Evolutionary conservation across 306 rosid species (phyloP).

Genomic region (Prunus davidiana): DNA sequence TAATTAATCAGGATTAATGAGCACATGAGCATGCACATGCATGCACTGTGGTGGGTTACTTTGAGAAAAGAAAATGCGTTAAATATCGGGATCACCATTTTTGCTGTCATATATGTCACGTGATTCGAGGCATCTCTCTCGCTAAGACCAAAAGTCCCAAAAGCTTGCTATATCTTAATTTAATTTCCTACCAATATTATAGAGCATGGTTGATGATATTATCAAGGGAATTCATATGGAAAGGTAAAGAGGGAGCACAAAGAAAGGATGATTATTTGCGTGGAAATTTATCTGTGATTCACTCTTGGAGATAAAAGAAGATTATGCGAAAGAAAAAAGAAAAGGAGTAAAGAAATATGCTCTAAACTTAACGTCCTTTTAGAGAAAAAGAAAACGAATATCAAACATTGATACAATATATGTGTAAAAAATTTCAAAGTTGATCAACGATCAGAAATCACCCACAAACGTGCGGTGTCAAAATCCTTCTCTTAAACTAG

Average conservation of each 20-base stretch:
- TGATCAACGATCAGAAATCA: too few species aligned
- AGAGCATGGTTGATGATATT: too few species aligned
- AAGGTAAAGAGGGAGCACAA: too few species aligned
- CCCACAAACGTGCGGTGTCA: fast-evolving
- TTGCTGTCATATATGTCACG: slow-evolving; percentile 9
- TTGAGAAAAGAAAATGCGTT: neutral
- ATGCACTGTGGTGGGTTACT: slow-evolving; percentile 4
- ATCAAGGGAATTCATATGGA: too few species aligned
- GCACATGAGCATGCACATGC: slow-evolving; percentile 39
- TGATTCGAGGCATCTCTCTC: slow-evolving; percentile 24
- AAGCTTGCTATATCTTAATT: too few species aligned
- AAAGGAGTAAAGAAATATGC: fast-evolving
- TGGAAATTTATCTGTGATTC: too few species aligned
- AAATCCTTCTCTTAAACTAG: too few species aligned
- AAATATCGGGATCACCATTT: slow-evolving; percentile 32
- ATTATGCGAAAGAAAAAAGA: too few species aligned
- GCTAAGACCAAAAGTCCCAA: too few species aligned
- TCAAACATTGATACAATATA: too few species aligned
- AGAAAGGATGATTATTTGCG: too few species aligned
- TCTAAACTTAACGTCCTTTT: fast-evolving
- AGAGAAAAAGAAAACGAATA: too few species aligned
- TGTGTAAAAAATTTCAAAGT: fast-evolving
- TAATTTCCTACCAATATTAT: neutral
- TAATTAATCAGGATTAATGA: neutral
- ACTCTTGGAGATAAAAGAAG: neutral